phyloP scores from a whole-genome alignment of 2,329 filamentous ascomycete species.

The Gyromitra esculenta region DNA sequence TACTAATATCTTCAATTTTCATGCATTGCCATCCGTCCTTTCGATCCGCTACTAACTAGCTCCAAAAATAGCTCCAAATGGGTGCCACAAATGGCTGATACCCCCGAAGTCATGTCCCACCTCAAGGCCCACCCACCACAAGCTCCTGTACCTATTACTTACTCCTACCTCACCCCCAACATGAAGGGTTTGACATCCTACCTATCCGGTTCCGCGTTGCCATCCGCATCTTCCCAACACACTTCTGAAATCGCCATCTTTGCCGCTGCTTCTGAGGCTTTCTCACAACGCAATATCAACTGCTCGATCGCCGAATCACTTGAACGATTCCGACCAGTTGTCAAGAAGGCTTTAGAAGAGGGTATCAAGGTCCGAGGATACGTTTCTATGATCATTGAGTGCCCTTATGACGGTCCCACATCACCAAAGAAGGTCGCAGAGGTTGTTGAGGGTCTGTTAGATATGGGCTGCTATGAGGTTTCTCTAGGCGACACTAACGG shows the following conservation, averaged over 20 bases:
- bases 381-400: conserved; percentile 82
- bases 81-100: conserved; percentile 88
- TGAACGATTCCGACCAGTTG: conserved; percentile 74
- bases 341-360: conserved; percentile 71
- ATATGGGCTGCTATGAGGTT: conserved; percentile 91
- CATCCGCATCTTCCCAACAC: conserved; percentile 24
- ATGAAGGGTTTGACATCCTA: conserved; percentile 69
- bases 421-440: conserved; percentile 72
- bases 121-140: conserved; percentile 69
- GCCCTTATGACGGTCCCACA: conserved; percentile 77
- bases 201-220: conserved; percentile 55
- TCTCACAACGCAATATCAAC: conserved; percentile 83
- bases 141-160: conserved; percentile 68
- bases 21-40: conserved; percentile 5
- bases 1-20: not conserved
- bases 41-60: not conserved
- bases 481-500: conserved; percentile 90
- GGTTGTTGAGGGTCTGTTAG: conserved; percentile 75
- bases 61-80: conserved; percentile 72
- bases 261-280: conserved; percentile 81
- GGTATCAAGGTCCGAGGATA: conserved; percentile 78
- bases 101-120: conserved; percentile 76
- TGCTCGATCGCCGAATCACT: conserved; percentile 80
- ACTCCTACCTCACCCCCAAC: conserved; percentile 85
- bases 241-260: conserved; percentile 76